phyloP scores from a whole-genome alignment of 805 yeast species.

The Hanseniaspora vineae region DNA sequence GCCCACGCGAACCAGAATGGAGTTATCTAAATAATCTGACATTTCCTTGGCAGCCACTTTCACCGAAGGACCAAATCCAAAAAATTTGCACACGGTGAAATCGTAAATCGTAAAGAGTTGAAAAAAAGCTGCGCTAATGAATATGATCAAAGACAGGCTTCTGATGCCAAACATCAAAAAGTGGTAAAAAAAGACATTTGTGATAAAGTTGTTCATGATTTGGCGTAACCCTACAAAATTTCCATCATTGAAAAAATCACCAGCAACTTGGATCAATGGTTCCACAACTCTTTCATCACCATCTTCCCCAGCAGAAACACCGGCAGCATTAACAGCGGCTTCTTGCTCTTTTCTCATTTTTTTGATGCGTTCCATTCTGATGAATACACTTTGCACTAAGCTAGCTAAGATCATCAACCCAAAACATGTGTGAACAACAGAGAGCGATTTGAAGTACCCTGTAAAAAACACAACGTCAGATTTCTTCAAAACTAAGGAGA shows the following conservation, averaged over 20 bases:
- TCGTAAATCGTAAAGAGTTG: neutral
- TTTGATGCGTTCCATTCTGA: neutral
- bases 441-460: neutral
- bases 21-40: too few species aligned
- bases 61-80: neutral
- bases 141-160: neutral
- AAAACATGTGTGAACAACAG: neutral
- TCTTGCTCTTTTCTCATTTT: neutral
- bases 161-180: neutral
- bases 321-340: neutral
- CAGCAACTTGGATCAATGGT: neutral
- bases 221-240: neutral
- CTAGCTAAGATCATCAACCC: neutral
- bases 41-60: neutral
- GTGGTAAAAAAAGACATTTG: constrained; percentile 1
- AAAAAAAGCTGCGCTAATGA: neutral
- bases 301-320: too few species aligned
- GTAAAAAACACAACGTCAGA: neutral
- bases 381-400: neutral
- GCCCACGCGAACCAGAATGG: too few species aligned
- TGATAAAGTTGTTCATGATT: neutral
- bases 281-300: neutral
- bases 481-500: constrained; percentile 1
- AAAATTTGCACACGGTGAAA: neutral
- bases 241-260: neutral